Evolutionary conservation across 176 grass and related monocot species (phyloP).

Genomic region (Aegilops speltoides): DNA sequence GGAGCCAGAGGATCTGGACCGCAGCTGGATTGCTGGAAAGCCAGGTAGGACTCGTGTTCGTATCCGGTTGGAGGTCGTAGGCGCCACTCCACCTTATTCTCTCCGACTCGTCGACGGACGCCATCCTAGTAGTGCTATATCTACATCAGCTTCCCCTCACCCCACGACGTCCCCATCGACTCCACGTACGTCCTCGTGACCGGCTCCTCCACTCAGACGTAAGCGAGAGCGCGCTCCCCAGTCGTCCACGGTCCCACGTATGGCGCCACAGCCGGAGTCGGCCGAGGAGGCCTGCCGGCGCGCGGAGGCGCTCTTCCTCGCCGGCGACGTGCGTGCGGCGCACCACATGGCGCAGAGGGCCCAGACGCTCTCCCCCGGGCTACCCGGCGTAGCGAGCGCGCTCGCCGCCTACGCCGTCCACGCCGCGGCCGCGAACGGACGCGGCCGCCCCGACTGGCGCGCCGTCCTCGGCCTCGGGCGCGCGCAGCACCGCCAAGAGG

Average conservation of each 20-base stretch:
- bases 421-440: neutral
- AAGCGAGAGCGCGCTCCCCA: neutral
- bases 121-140: too few species aligned
- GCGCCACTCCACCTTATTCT: too few species aligned
- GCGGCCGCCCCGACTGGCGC: neutral
- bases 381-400: neutral
- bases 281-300: constrained; percentile 7
- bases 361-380: neutral
- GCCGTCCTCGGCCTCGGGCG: neutral
- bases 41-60: neutral
- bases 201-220: neutral
- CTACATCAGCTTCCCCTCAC: too few species aligned
- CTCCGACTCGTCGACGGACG: too few species aligned
- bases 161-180: neutral
- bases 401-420: constrained; percentile 28
- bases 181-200: neutral
- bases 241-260: neutral
- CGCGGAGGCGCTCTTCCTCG: constrained; percentile 29
- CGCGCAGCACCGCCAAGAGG: too few species aligned
- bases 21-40: neutral
- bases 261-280: neutral
- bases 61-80: neutral
- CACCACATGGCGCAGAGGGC: neutral
- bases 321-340: constrained; percentile 5
- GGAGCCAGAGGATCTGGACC: neutral